phyloP scores from a whole-genome alignment of 2,329 filamentous ascomycete species.

The Fusarium siculi region DNA sequence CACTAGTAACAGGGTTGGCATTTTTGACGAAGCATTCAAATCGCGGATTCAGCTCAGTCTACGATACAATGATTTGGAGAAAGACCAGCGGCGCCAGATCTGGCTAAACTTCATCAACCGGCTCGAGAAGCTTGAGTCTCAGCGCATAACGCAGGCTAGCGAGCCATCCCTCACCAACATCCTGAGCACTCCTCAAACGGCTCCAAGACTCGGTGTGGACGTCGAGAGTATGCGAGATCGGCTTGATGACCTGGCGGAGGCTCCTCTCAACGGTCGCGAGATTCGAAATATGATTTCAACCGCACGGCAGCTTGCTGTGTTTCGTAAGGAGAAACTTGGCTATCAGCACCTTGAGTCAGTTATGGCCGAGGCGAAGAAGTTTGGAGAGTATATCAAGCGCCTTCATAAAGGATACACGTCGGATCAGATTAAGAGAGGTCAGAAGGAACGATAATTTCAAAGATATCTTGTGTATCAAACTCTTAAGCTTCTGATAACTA shows the following conservation, averaged over 20 bases:
- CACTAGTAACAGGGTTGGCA: neutral
- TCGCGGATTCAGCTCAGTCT: neutral
- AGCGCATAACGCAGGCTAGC: rapidly evolving
- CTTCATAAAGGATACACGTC: neutral
- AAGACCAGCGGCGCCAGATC: rapidly evolving
- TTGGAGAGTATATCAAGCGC: neutral
- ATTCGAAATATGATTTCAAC: neutral
- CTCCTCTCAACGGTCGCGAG: neutral
- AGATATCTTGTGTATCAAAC: no score
- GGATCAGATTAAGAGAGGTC: neutral
- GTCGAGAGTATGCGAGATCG: neutral
- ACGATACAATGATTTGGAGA: neutral
- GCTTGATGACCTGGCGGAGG: rapidly evolving
- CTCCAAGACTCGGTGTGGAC: neutral
- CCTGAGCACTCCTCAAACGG: rapidly evolving
- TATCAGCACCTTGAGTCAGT: neutral
- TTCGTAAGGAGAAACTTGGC: neutral
- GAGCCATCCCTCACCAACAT: rapidly evolving
- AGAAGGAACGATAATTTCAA: neutral
- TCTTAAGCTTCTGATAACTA: no score
- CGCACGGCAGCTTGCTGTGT: neutral
- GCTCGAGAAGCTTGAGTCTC: neutral
- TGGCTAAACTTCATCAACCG: neutral
- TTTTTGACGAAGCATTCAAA: neutral
- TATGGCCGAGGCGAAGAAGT: neutral